Conservation (phyloP, 202 grass and related monocot genomes). For the Bolboschoenoplectus hybrid region DNA sequence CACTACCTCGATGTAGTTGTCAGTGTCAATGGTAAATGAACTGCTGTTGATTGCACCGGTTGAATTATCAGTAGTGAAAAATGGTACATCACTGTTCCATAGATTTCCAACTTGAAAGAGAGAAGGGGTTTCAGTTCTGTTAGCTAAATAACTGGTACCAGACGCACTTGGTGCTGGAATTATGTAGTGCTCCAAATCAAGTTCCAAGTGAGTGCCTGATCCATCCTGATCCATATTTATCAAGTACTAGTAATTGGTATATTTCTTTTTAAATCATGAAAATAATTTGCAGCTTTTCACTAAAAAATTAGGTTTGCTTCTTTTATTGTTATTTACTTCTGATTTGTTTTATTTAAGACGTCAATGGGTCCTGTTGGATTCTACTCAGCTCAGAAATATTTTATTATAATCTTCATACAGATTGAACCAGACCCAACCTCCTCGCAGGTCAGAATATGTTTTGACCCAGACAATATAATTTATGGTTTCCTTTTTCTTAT, state of each 20-base stretch:
- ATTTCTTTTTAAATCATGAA: slow-evolving; percentile 4
- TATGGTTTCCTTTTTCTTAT: not conserved
- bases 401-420: not conserved
- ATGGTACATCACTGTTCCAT: slow-evolving; percentile 57
- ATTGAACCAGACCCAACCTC: not conserved
- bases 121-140: slow-evolving; percentile 78
- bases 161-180: slow-evolving; percentile 77
- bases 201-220: slow-evolving; percentile 73
- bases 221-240: slow-evolving; percentile 64
- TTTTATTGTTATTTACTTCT: not conserved
- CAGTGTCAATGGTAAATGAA: slow-evolving; percentile 37
- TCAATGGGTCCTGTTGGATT: not conserved
- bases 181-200: slow-evolving; percentile 95
- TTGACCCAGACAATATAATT: not conserved
- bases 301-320: not conserved
- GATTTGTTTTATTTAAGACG: not conserved
- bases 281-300: not conserved
- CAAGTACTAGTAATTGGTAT: slow-evolving; percentile 16
- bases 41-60: slow-evolving; percentile 33
- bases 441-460: not conserved
- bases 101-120: slow-evolving; percentile 55
- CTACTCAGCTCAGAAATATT: not conserved
- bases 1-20: slow-evolving; percentile 28
- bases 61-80: slow-evolving; percentile 56
- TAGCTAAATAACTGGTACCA: slow-evolving; percentile 78